Evolutionary conservation across 345 rosid species (phyloP).

Genomic region (Arabidopsis thaliana): DNA sequence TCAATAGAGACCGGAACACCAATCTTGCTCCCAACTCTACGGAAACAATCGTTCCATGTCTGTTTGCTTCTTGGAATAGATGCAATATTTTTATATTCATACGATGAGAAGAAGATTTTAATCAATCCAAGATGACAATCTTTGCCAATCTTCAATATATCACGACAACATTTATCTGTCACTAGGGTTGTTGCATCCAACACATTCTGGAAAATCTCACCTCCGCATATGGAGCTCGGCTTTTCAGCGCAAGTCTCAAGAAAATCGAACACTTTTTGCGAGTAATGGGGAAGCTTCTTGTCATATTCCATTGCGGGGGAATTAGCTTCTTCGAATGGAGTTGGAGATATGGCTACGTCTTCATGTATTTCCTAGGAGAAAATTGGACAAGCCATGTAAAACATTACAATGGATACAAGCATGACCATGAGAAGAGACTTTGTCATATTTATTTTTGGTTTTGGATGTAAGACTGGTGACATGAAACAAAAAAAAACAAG

Average conservation of each 20-base stretch:
- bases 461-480: slow-evolving; percentile 3
- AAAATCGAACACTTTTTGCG: too few relatives aligned
- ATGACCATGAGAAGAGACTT: slow-evolving; percentile 20
- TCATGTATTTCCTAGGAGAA: not conserved
- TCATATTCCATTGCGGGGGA: too few relatives aligned
- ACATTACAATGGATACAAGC: not conserved
- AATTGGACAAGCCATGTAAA: not conserved
- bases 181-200: too few relatives aligned
- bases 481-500: not conserved
- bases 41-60: slow-evolving; percentile 19
- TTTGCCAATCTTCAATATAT: not conserved
- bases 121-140: slow-evolving; percentile 26
- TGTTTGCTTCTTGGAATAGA: slow-evolving; percentile 29
- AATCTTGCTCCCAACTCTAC: slow-evolving; percentile 10
- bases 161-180: too few relatives aligned
- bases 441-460: slow-evolving; percentile 26
- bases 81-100: slow-evolving; percentile 27
- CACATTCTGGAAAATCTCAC: too few relatives aligned
- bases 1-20: slow-evolving; percentile 10
- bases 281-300: too few relatives aligned
- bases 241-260: too few relatives aligned
- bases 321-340: not conserved
- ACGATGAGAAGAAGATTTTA: not conserved
- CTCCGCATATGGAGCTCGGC: too few relatives aligned
- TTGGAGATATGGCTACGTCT: slow-evolving; percentile 22